Base-by-base conservation (phyloP, 2,329 filamentous ascomycete species). In the Aspergillus fumigatiaffinis region DNA sequence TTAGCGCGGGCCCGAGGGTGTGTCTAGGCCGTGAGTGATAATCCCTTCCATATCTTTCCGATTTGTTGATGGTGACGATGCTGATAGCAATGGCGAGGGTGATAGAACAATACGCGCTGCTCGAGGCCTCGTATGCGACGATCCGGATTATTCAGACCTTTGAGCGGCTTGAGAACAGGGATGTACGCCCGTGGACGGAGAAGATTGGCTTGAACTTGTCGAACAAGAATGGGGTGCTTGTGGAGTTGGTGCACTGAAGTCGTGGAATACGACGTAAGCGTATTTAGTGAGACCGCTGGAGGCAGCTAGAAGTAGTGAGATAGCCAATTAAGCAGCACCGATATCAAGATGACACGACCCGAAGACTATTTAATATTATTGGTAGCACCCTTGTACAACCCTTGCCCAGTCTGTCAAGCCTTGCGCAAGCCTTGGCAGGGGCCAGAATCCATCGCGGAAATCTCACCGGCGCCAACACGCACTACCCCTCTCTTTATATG, bases 1-100 rank as follows among this genome's bases (percentile, higher is more conserved):
- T 79, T 51, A 76, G 76, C 44, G 75, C 75, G 10, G 77, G 76
- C 0, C 75, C 77, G 1, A 65, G 76, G 25, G 73, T 77, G 17
- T 82, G 80, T 28, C 44, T 58, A 17, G 59, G 60, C 20, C 51
- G 57, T 59, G 23, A 48, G 57, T 32, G 25, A 21, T 32, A 20
- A 17, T 21, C 29, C 12, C 23, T 21, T 8, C 17, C n/a, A 8
- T 51, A 35, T 21, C 35, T 38, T 10, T 38, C 17, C n/a, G n/a
- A n/a, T n/a, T 38, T 38, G 35, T 38, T 44, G 28, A 28, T 51
- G 23, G 14, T 4, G 21, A 23, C 9, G 3, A 20, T 48, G 42
- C 25, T 10, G 23, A 29, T 55, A 44, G 54, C 48, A 14, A 4
- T n/a, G n/a, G 26, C 47, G n/a, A 38, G 9, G 35, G 35, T 38